Evolutionary conservation across 2,329 filamentous ascomycete genomes (phyloP).

Genomic region (Venturia nashicola): DNA sequence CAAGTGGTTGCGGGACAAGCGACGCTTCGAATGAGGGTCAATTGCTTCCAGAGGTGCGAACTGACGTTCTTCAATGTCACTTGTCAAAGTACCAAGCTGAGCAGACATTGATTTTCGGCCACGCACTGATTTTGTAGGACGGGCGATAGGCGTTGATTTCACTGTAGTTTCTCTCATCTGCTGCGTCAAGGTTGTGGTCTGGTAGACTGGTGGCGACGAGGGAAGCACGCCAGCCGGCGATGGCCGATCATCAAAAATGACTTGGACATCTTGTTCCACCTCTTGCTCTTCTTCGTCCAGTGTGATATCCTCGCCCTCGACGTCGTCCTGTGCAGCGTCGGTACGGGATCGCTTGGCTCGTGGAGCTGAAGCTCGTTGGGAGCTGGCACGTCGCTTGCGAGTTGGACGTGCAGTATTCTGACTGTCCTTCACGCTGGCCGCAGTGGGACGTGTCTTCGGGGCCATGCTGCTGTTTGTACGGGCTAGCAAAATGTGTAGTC

Average conservation of each 20-base stretch:
- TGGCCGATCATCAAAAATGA: neutral
- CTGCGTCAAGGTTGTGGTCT: neutral
- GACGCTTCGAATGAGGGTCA: neutral
- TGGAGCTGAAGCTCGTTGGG: neutral
- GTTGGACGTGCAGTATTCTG: neutral
- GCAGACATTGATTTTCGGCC: neutral
- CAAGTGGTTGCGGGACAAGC: neutral
- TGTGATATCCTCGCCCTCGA: neutral
- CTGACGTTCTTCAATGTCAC: neutral
- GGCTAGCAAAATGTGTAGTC: too few relatives aligned
- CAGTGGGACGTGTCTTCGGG: neutral
- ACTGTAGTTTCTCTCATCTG: neutral
- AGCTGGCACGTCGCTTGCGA: conserved; percentile 1
- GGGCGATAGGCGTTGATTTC: neutral
- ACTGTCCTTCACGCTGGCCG: neutral
- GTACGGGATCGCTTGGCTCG: neutral
- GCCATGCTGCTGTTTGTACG: neutral
- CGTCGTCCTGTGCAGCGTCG: neutral
- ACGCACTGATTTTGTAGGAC: neutral
- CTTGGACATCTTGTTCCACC: neutral
- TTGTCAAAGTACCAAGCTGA: neutral
- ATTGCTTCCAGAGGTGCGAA: conserved; percentile 3
- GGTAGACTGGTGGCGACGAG: neutral
- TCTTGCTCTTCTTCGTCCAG: neutral
- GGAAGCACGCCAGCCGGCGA: neutral